Evolutionary conservation across 768 basidiomycete species (phyloP).

Genomic region (Tulasnella sp.): DNA sequence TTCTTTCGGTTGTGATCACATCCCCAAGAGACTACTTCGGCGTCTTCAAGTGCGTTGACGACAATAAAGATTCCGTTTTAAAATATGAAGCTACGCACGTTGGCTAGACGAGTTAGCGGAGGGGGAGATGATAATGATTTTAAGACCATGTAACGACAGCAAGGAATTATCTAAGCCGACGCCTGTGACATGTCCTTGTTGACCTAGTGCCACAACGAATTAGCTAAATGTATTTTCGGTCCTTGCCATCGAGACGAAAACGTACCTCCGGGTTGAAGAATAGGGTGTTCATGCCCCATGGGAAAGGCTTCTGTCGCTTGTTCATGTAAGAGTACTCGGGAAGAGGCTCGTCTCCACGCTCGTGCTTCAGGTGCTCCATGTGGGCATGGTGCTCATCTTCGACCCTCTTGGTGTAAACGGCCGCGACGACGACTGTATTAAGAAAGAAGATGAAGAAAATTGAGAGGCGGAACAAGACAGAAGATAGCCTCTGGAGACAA

Average conservation of each 20-base stretch:
- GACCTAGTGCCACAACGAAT: constrained; percentile 46
- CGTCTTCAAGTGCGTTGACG: no score
- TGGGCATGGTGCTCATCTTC: constrained; percentile 72
- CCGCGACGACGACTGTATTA: constrained; percentile 42
- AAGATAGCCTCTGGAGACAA: constrained; percentile 36
- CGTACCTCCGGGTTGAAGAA: constrained; percentile 68
- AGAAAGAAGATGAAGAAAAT: constrained; percentile 39
- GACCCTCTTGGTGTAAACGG: constrained; percentile 54
- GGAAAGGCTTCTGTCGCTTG: constrained; percentile 74
- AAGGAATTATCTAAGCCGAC: constrained; percentile 33
- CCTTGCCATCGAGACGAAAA: background rate
- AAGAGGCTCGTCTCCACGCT: constrained; percentile 67
- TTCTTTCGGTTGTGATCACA: background rate
- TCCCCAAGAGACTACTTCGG: background rate
- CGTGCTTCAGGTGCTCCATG: constrained; percentile 69
- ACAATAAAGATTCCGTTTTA: no score
- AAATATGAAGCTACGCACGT: no score
- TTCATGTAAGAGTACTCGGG: constrained; percentile 81
- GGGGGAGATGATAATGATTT: constrained; percentile 4
- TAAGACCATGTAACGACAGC: constrained; percentile 22
- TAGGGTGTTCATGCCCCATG: constrained; percentile 81
- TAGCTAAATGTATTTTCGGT: background rate
- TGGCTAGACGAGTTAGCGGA: background rate
- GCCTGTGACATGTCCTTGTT: constrained; percentile 65
- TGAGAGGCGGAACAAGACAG: constrained; percentile 36